Evolutionary conservation across 2,329 filamentous ascomycete species (phyloP), one percentile per base, ranked within the genome.

Genomic region (Venturia nashicola): DNA sequence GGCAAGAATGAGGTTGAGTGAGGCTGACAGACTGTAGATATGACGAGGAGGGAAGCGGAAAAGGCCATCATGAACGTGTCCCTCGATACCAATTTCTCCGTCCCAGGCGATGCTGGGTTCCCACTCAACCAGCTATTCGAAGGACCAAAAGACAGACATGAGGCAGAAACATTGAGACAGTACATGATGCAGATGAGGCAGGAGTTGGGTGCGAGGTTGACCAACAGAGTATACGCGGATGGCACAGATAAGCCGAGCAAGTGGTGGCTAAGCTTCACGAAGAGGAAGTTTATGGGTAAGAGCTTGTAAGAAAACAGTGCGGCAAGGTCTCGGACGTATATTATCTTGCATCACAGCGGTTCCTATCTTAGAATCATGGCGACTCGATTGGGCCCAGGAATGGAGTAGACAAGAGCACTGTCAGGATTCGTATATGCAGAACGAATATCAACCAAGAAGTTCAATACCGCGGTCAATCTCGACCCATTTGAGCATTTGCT

Each of bases 221-320:
- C 97, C 73, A 88, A 89, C 62, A 84, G 92, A 70, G 87, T 99
- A 68, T 99, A 96, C 74, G 87, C 89, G 64, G 91, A 92, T 68
- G 83, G 78, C 69, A 82, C 71, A 36, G 74, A 76, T 76, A 84
- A 73, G 77, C 92, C 80, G 76, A 90, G 77, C 68, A 86, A 86
- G 86, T 97, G 93, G 90, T 99, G 94, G 94, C 78, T 99, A 75
- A 97, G 94, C 82, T 99, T 97, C 76, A 90, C 90, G 63, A 97
- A 97, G 86, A 87, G 94, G 79, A 97, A 97, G 85, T 99, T 99
- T 74, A 97, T 99, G 94, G 92, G 92, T 75, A 97, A 97, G 85
- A 72, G 77, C 62, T 67, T 76, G 66, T 76, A 57, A 27, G 20
- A 27, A 2, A 27, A 27, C 27, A 27, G 27, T 27, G 27, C 27